These are phyloP conservation scores for Cucurbita ficifolia DNA, from an alignment of 306 rosid species.

Conservation along the genomic window DNA sequence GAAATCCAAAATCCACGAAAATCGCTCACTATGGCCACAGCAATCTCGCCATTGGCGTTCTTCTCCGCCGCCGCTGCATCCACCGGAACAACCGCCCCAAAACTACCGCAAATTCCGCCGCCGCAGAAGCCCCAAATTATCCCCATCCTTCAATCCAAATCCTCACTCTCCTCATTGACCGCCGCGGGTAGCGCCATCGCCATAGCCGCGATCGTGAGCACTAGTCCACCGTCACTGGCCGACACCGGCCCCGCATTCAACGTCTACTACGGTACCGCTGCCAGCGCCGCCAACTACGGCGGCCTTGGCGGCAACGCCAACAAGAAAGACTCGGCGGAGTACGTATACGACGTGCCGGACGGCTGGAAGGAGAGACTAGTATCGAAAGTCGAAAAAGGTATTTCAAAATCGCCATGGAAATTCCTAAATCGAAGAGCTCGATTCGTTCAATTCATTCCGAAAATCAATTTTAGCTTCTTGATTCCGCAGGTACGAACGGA, in stretches of 20 bases:
- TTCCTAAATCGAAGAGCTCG: background rate
- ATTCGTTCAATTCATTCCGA: background rate
- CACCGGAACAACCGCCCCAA: conserved; percentile 16
- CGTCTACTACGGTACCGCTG: conserved; percentile 78
- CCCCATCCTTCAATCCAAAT: conserved; percentile 21
- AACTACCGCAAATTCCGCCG: conserved; percentile 18
- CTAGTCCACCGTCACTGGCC: conserved; percentile 32
- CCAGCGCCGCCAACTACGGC: conserved; percentile 84
- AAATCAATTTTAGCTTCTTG: background rate
- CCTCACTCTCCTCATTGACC: conserved; percentile 15
- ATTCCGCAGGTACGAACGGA: conserved; percentile 37
- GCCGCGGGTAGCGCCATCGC: conserved; percentile 20
- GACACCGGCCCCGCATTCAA: conserved; percentile 29
- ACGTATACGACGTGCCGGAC: conserved; percentile 58
- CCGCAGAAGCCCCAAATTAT: conserved; percentile 12
- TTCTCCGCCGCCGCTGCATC: conserved; percentile 16
- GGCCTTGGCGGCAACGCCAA: conserved; percentile 69
- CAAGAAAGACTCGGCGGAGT: conserved; percentile 77
- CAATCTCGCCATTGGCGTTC: conserved; percentile 39
- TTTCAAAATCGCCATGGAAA: background rate
- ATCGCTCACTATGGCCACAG: conserved; percentile 28
- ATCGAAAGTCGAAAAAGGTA: conserved; percentile 76
- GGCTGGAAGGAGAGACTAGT: conserved; percentile 92
- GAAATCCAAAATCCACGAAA: background rate
- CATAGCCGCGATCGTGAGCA: conserved; percentile 29